A percentile compares a stretch with the other conserved stretches of the same genome.
These are phyloP conservation scores for Lyophyllum atratum DNA, from an alignment of 768 basidiomycete species.

Conservation along the genomic window DNA sequence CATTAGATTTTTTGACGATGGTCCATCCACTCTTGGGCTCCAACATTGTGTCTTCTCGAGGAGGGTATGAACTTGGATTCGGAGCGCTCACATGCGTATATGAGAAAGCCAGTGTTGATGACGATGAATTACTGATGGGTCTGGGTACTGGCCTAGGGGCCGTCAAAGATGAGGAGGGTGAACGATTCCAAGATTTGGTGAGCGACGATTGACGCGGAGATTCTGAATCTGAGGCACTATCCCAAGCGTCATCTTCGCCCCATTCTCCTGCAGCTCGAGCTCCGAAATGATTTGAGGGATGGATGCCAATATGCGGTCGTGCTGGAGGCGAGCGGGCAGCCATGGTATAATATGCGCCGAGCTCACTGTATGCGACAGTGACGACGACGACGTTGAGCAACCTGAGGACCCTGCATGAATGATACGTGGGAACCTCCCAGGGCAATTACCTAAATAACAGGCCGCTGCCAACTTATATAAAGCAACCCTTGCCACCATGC, in stretches of 20 bases:
- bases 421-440: slow-evolving; percentile 20
- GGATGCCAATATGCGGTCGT: slow-evolving; percentile 70
- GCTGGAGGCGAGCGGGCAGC: slow-evolving; percentile 68
- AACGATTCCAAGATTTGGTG: slow-evolving; percentile 45
- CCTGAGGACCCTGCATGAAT: slow-evolving; percentile 4
- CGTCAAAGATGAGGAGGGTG: slow-evolving; percentile 34
- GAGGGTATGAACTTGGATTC: slow-evolving; percentile 74
- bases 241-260: slow-evolving; percentile 90
- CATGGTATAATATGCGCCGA: slow-evolving; percentile 31
- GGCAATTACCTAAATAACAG: slow-evolving; percentile 1
- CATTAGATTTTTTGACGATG: slow-evolving; percentile 53
- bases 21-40: slow-evolving; percentile 73
- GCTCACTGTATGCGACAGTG: slow-evolving; percentile 7
- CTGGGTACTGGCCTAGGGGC: slow-evolving; percentile 61
- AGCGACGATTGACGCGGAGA: slow-evolving; percentile 58
- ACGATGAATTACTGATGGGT: slow-evolving; percentile 48
- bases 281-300: slow-evolving; percentile 47
- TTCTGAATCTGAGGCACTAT: slow-evolving; percentile 80
- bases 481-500: neutral
- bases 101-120: slow-evolving; percentile 73
- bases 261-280: slow-evolving; percentile 50
- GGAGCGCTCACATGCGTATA: slow-evolving; percentile 81
- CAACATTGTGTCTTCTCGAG: slow-evolving; percentile 43
- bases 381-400: neutral
- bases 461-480: neutral